These are phyloP conservation scores for Cutaneotrichosporon sp. DNA, from an alignment of 1,284 basidiomycete genomes.

Conservation along the genomic window DNA sequence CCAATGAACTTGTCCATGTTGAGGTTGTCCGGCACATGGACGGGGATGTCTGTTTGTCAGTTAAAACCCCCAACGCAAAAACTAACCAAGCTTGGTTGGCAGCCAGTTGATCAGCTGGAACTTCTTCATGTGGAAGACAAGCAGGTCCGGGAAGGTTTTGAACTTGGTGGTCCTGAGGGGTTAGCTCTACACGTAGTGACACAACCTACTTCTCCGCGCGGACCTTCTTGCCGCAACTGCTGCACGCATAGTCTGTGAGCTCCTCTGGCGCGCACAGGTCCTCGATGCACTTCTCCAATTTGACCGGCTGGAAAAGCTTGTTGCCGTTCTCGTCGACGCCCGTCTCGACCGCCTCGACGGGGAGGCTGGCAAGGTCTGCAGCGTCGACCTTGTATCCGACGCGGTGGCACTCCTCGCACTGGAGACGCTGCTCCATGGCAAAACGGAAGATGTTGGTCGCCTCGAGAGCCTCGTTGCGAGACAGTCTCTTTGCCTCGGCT, in stretches of 20 bases:
- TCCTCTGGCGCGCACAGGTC: slow-evolving; percentile 62
- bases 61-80: background rate
- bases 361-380: slow-evolving; percentile 71
- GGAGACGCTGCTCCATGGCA: slow-evolving; percentile 74
- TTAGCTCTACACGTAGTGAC: background rate
- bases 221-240: slow-evolving; percentile 59
- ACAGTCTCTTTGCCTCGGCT: slow-evolving; percentile 58
- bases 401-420: slow-evolving; percentile 74
- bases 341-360: slow-evolving; percentile 62
- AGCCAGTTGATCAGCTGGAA: slow-evolving; percentile 98
- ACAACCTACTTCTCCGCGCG: slow-evolving; percentile 58
- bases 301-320: slow-evolving; percentile 62
- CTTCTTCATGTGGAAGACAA: slow-evolving; percentile 87
- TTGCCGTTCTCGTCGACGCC: slow-evolving; percentile 60
- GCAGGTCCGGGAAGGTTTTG: slow-evolving; percentile 78
- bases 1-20: slow-evolving; percentile 67
- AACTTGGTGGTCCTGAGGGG: slow-evolving; percentile 63
- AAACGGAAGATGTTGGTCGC: slow-evolving; percentile 75
- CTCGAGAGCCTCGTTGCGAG: slow-evolving; percentile 47
- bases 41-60: slow-evolving; percentile 65
- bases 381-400: slow-evolving; percentile 83
- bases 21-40: slow-evolving; percentile 63
- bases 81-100: slow-evolving; percentile 80
- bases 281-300: slow-evolving; percentile 65
- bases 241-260: slow-evolving; percentile 63